Base-by-base conservation (phyloP, 805 yeast species). In the Saccharomycopsis sp. region DNA sequence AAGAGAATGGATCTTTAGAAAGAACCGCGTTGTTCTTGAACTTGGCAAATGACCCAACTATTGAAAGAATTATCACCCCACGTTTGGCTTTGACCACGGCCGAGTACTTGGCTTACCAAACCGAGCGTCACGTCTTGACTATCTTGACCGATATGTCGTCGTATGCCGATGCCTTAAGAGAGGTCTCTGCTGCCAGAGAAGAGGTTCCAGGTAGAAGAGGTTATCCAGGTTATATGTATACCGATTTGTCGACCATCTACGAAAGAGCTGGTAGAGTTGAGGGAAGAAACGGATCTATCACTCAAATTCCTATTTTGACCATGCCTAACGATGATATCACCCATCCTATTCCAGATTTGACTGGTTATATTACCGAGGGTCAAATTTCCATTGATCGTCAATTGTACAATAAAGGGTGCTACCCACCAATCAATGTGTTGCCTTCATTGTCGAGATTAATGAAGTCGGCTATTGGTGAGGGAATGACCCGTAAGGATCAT, bases 191-290 rank as follows among this genome's bases (percentile, higher is more conserved):
- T 62, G 99, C 99, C 53, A 91, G 99, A 81, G 99, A 94, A 77
- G 99, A 95, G 78, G 99, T 94, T 52, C 99, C 99, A 71, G 99
- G 99, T 81, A 91, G 99, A 83, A 91, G 99, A 85, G 99, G 99
- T 81, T 94, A 94, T 76, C 99, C 99, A 64, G 99, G 99, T 88
- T 94, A 94, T 75, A 94, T 94, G 99, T 94, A 94, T 79, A 94
- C 99, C 52, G 99, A 94, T 86, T 89, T 94, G 80, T 89, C 98
- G 54, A 94, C 98, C 55, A 91, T 94, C 70, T 94, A 94, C 75
- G 99, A 94, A 79, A 89, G 99, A 80, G 99, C 99, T 51, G 99
- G 99, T 73, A 89, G 99, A 80, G 98, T 94, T 63, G 99, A 94
- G 78, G 99, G 99, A 65, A 87, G 99, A 79, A 94, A 94, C 70